Evolutionary conservation across 768 basidiomycete genomes (phyloP), one percentile per base, ranked within the genome.

Genomic region (Naganishia vaughanmartiniae): DNA sequence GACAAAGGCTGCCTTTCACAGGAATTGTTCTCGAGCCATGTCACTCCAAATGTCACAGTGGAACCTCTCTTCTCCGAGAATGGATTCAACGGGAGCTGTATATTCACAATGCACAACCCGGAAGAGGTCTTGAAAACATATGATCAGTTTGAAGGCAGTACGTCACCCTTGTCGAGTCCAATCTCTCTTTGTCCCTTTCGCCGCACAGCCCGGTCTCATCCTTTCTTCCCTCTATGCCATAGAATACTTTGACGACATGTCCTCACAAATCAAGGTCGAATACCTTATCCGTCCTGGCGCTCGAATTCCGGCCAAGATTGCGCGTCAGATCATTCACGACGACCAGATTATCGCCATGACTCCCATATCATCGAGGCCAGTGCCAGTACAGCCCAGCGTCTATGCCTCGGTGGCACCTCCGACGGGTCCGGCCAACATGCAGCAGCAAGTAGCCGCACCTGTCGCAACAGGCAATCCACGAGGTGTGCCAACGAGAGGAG

Each of bases 161-260:
- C 24, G 60, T 63, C 30, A 46, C 26, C 34, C 34, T 24, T 58
- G 7, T 39, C 57, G n/a, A 55, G 28, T 14, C 3, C 19, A 19
- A 31, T 19, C 3, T 17, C 34, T 39, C 5, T 3, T 6, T 17
- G 24, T 58, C 24, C 15, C 34, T 39, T 24, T 17, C n/a, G n/a
- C n/a, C n/a, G n/a, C 17, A 6, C 19, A 28, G 21, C 33, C 6
- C 14, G 12, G 57, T 15, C 57, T 58, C 10, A 58, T 39, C 6
- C 34, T 17, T 33, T 58, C 57, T n/a, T 26, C 33, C 17, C 42
- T 33, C 34, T 36, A 17, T 14, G 7, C 15, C 1, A 39, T 45
- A 63, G 60, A 63, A 46, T 63, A 63, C 60, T 63, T 63, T 30
- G 60, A 63, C 28, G 60, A 63, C 60, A 63, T 63, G 60, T n/a